These are phyloP conservation scores for Aspergillus unguis DNA, from an alignment of 2,329 filamentous ascomycete genomes.

Conservation along the genomic window DNA sequence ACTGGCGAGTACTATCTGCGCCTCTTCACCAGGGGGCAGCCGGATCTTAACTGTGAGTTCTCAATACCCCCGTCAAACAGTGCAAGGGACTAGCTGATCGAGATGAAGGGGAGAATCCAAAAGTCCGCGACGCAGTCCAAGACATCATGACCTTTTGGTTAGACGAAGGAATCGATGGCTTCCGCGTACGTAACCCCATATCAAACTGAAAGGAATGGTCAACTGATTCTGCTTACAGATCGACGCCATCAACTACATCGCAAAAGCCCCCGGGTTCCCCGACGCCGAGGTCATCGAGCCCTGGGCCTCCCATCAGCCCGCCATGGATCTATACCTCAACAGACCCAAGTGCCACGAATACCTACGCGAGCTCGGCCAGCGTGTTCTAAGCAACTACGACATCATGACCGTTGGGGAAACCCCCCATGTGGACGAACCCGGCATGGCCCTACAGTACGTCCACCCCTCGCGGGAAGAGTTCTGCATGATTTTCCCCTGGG, in stretches of 20 bases:
- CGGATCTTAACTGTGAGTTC: conserved; percentile 69
- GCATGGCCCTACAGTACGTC: conserved; percentile 53
- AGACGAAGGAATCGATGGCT: conserved; percentile 66
- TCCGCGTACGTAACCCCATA: conserved; percentile 50
- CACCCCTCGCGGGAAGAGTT: conserved; percentile 57
- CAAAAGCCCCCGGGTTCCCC: conserved; percentile 57
- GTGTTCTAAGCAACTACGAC: conserved; percentile 22
- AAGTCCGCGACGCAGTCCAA: conserved; percentile 65
- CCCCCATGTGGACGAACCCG: conserved; percentile 53
- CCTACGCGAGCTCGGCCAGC: conserved; percentile 45
- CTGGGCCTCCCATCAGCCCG: conserved; percentile 57
- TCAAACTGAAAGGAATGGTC: neutral
- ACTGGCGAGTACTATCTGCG: conserved; percentile 73
- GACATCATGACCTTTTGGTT: conserved; percentile 73
- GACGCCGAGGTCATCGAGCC: conserved; percentile 33
- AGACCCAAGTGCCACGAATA: conserved; percentile 58
- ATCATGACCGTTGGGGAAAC: conserved; percentile 59
- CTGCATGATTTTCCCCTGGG: conserved; percentile 69
- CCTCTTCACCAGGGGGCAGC: conserved; percentile 70
- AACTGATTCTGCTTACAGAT: neutral
- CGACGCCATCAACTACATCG: conserved; percentile 70
- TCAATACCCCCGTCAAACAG: neutral
- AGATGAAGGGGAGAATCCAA: conserved; percentile 56
- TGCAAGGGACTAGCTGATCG: neutral
- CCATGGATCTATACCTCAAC: conserved; percentile 59